Evolutionary conservation across 768 basidiomycete species (phyloP).

Genomic region (Phaeolepiota aurea): DNA sequence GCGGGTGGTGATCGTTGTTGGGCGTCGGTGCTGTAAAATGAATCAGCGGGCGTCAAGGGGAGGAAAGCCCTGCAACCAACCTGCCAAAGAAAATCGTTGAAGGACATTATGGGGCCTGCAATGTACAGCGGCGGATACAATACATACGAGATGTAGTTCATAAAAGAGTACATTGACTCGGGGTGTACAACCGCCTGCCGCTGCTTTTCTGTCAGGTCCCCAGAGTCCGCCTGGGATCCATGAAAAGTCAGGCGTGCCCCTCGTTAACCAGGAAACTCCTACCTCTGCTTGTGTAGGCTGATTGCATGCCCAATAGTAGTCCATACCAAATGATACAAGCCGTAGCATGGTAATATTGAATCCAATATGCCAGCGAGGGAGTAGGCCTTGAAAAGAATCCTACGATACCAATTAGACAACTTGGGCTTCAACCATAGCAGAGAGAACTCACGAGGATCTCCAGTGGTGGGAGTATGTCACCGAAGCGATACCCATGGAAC

Average conservation of each 20-base stretch:
- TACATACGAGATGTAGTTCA: slow-evolving; percentile 76
- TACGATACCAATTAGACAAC: slow-evolving; percentile 20
- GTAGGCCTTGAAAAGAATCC: slow-evolving; percentile 65
- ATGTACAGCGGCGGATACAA: slow-evolving; percentile 93
- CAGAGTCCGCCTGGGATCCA: slow-evolving; percentile 11
- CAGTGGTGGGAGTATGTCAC: slow-evolving; percentile 43
- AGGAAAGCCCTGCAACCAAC: slow-evolving; percentile 27
- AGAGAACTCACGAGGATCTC: slow-evolving; percentile 49
- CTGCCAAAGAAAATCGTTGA: slow-evolving; percentile 95
- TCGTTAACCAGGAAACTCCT: slow-evolving; percentile 6
- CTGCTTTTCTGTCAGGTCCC: slow-evolving; percentile 44
- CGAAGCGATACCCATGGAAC: slow-evolving; percentile 67
- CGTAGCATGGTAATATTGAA: slow-evolving; percentile 98
- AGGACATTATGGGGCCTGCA: slow-evolving; percentile 92
- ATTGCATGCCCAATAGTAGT: slow-evolving; percentile 78
- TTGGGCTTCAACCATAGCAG: not conserved
- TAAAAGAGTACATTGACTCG: slow-evolving; percentile 50
- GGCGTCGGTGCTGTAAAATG: slow-evolving; percentile 57
- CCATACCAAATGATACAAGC: slow-evolving; percentile 88
- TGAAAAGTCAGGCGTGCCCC: not conserved
- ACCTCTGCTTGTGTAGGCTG: slow-evolving; percentile 32
- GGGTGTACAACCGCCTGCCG: slow-evolving; percentile 51
- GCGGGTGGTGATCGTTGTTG: slow-evolving; percentile 32
- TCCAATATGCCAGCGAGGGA: slow-evolving; percentile 87
- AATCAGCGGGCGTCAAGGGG: not conserved